These are phyloP conservation scores for Hyphopichia pseudoburtonii DNA, from an alignment of 1,139 yeast genomes.

Conservation along the genomic window DNA sequence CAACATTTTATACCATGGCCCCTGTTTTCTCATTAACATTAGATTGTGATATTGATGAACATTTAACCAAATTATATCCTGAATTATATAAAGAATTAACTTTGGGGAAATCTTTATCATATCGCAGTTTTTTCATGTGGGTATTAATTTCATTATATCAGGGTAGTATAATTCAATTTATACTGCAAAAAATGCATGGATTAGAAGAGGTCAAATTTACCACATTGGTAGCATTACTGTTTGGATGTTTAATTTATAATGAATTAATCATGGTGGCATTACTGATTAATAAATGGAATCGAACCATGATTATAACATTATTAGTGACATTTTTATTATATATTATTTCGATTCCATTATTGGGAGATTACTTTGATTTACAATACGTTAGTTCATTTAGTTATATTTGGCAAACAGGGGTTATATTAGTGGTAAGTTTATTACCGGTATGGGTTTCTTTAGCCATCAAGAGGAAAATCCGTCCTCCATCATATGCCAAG, in stretches of 20 bases:
- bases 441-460: slow-evolving; percentile 90
- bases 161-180: slow-evolving; percentile 77
- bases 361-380: slow-evolving; percentile 81
- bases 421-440: slow-evolving; percentile 69
- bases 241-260: slow-evolving; percentile 75
- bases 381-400: slow-evolving; percentile 55
- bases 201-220: slow-evolving; percentile 54
- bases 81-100: slow-evolving; percentile 93
- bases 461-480: slow-evolving; percentile 66
- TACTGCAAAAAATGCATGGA: slow-evolving; percentile 75
- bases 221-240: slow-evolving; percentile 83
- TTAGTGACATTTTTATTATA: slow-evolving; percentile 67
- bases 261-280: slow-evolving; percentile 93
- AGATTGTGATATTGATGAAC: slow-evolving; percentile 90
- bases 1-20: slow-evolving; percentile 96
- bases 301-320: slow-evolving; percentile 71
- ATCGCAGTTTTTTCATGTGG: slow-evolving; percentile 90
- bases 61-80: slow-evolving; percentile 85
- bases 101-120: slow-evolving; percentile 81
- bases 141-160: slow-evolving; percentile 83
- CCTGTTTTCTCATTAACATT: slow-evolving; percentile 93
- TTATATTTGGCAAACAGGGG: slow-evolving; percentile 68
- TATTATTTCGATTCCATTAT: slow-evolving; percentile 74
- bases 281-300: slow-evolving; percentile 89
- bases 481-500: slow-evolving; percentile 98